Evolutionary conservation across 805 yeast genomes (phyloP).

Genomic region (Ogataea minuta): DNA sequence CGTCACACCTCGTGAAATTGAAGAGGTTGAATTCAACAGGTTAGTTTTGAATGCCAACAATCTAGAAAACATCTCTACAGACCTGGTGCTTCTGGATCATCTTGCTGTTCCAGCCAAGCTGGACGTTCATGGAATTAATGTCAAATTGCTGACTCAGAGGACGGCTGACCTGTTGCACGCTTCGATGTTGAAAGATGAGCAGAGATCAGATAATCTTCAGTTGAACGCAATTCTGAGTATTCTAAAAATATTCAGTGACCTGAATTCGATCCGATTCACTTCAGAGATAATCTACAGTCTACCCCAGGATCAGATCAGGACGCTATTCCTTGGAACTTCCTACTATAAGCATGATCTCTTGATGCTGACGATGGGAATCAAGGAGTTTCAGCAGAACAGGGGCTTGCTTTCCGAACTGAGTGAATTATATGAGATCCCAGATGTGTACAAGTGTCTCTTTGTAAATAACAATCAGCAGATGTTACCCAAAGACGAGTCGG

Average conservation of each 20-base stretch:
- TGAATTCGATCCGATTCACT: slow-evolving; percentile 30
- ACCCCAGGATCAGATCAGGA: slow-evolving; percentile 26
- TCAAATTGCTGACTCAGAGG: slow-evolving; percentile 61
- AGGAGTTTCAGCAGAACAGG: slow-evolving; percentile 20
- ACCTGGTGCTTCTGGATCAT: slow-evolving; percentile 30
- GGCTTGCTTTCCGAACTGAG: slow-evolving; percentile 13
- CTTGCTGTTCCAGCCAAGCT: slow-evolving; percentile 24
- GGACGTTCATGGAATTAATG: slow-evolving; percentile 49
- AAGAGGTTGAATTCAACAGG: slow-evolving; percentile 21
- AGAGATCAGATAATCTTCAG: slow-evolving; percentile 26
- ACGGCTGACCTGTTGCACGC: slow-evolving; percentile 71
- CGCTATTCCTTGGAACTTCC: slow-evolving; percentile 23
- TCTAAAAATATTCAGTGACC: slow-evolving; percentile 33
- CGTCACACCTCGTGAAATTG: slow-evolving; percentile 25
- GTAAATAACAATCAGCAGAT: slow-evolving; percentile 29
- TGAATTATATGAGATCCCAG: neutral
- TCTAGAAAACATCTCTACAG: slow-evolving; percentile 31
- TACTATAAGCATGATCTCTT: slow-evolving; percentile 24
- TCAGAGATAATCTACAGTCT: slow-evolving; percentile 33
- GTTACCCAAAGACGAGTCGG: neutral
- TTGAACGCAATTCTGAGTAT: slow-evolving; percentile 38
- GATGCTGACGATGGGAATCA: slow-evolving; percentile 24
- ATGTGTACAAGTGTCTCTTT: slow-evolving; percentile 24
- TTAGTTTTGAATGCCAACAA: slow-evolving; percentile 28
- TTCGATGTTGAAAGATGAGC: slow-evolving; percentile 37